These are phyloP conservation scores for Cruciata laevipes DNA, from an alignment of 257 asterid species.

Conservation along the genomic window DNA sequence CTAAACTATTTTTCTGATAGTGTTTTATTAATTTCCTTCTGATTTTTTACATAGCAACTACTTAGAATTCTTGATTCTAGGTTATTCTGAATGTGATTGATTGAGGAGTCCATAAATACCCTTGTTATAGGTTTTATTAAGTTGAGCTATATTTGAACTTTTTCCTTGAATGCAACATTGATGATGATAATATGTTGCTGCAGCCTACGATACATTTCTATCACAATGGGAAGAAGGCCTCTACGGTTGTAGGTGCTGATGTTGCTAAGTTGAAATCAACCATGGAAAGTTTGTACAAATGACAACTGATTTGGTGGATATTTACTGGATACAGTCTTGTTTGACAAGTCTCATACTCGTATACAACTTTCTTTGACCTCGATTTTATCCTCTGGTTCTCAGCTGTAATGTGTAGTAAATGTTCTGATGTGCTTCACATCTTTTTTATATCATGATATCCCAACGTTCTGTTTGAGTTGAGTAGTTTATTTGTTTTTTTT, in stretches of 20 bases:
- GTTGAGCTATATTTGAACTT: background rate
- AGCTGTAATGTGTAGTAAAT: background rate
- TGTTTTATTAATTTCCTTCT: background rate
- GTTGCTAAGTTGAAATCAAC: conserved; percentile 61
- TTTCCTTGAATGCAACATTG: conserved; percentile 5
- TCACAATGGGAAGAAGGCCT: conserved; percentile 70
- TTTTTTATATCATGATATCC: background rate
- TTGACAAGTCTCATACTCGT: no score
- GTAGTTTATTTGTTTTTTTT: no score
- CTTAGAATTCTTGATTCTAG: background rate
- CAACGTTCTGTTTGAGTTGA: background rate
- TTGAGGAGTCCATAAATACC: no score
- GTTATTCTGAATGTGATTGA: background rate
- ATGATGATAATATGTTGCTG: conserved; percentile 20
- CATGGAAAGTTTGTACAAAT: conserved; percentile 72
- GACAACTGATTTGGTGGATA: conserved; percentile 13
- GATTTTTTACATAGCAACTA: background rate
- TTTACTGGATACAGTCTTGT: no score
- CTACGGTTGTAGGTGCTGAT: conserved; percentile 78
- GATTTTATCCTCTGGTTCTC: background rate
- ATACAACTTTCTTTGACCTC: background rate
- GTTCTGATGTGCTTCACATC: background rate
- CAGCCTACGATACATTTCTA: conserved; percentile 94
- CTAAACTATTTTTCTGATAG: no score
- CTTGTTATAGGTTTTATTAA: background rate